Evolutionary conservation across 2,329 filamentous ascomycete species (phyloP).

Genomic region (Aspergillus sp.): DNA sequence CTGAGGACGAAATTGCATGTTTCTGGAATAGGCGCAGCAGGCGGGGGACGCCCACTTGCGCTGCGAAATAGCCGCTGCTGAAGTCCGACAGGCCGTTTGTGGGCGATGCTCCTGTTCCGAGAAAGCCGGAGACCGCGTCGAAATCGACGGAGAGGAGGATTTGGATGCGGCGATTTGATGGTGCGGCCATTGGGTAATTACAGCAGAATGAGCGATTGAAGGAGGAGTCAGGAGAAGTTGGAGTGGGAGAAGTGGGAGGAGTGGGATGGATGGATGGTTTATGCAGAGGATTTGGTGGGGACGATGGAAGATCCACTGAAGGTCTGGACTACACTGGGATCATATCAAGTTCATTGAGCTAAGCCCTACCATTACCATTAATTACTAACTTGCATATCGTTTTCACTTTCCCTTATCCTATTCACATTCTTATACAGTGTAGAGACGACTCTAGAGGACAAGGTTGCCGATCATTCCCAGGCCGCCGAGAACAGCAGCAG

Average conservation of each 20-base stretch:
- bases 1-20: conserved; percentile 51
- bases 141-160: conserved; percentile 50
- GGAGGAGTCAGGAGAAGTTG: background rate
- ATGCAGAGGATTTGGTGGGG: background rate
- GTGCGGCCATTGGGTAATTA: background rate
- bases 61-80: conserved; percentile 55
- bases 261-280: background rate
- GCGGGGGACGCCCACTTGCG: conserved; percentile 56
- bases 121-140: conserved; percentile 60
- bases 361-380: too few species aligned
- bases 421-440: too few species aligned
- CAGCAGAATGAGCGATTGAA: background rate
- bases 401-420: too few species aligned
- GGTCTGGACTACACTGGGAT: too few species aligned
- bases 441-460: too few species aligned
- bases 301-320: too few species aligned
- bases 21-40: conserved; percentile 56
- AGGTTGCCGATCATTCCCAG: too few species aligned
- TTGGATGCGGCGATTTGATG: conserved; percentile 20
- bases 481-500: too few species aligned
- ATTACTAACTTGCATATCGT: too few species aligned
- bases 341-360: too few species aligned
- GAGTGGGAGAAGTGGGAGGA: background rate
- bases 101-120: conserved; percentile 53
- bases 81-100: conserved; percentile 57